Percentiles rank a stretch among this genome's conserved stretches.
These are phyloP conservation scores for Cryptococcus jaspeensis DNA, from an alignment of 1,284 basidiomycete species.

Conservation along the genomic window DNA sequence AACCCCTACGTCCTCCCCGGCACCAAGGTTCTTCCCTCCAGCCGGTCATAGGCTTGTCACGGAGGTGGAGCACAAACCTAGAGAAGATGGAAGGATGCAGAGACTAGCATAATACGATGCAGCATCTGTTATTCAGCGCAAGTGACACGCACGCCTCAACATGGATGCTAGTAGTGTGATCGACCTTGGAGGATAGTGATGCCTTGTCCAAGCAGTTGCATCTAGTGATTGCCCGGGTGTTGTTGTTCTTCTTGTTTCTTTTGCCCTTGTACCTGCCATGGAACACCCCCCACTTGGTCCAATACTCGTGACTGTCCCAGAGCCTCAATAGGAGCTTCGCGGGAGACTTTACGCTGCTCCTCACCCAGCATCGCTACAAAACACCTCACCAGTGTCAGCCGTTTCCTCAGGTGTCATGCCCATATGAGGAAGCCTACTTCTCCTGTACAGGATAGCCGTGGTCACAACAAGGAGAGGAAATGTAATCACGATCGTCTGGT, in stretches of 20 bases:
- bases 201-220: background rate
- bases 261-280: constrained; percentile 30
- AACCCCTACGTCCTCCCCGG: constrained; percentile 91
- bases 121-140: no score
- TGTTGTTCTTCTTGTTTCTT: background rate
- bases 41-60: constrained; percentile 9
- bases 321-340: constrained; percentile 14
- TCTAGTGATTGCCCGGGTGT: background rate
- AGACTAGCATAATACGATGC: background rate
- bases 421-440: constrained; percentile 30
- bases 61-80: background rate
- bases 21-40: constrained; percentile 67
- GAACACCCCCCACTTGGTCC: constrained; percentile 32
- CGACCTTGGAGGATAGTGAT: background rate
- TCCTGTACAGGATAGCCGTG: constrained; percentile 45
- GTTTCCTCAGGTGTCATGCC: background rate
- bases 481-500: constrained; percentile 46
- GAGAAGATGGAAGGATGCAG: background rate
- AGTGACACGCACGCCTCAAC: background rate
- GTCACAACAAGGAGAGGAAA: constrained; percentile 48
- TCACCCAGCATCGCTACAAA: constrained; percentile 41
- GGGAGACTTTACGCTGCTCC: constrained; percentile 41
- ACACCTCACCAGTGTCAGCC: background rate
- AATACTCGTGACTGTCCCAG: constrained; percentile 16
- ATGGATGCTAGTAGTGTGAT: background rate